Percentiles rank a stretch among this genome's conserved stretches.
phyloP scores from a whole-genome alignment of 352 stramenopile species.

The Pythium angustatum region DNA sequence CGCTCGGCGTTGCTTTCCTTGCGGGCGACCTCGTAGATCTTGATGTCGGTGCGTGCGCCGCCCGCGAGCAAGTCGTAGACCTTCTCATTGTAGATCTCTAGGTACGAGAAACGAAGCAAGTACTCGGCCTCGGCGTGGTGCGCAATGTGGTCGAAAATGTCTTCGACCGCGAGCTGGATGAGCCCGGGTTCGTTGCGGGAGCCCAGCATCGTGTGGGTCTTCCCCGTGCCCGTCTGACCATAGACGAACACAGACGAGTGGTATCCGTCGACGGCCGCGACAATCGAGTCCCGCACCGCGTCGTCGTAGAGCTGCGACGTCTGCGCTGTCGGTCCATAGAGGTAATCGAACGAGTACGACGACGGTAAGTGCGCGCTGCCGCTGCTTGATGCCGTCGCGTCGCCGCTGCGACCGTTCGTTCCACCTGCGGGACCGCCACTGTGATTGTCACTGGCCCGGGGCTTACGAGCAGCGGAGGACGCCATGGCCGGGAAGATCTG shows the following conservation, averaged over 20 bases:
- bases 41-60: constrained; percentile 64
- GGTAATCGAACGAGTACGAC: constrained; percentile 86
- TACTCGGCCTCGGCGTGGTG: constrained; percentile 59
- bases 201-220: constrained; percentile 85
- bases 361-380: constrained; percentile 47
- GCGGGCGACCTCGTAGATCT: constrained; percentile 71
- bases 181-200: constrained; percentile 60
- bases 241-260: constrained; percentile 91
- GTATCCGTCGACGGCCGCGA: constrained; percentile 73
- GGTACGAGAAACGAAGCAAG: constrained; percentile 90
- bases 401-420: constrained; percentile 4
- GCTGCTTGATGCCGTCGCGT: constrained; percentile 4
- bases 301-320: constrained; percentile 87
- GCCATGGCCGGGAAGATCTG: constrained; percentile 78
- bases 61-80: constrained; percentile 94
- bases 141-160: constrained; percentile 87
- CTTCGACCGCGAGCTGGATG: constrained; percentile 82
- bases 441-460: constrained; percentile 24
- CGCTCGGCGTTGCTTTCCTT: constrained; percentile 31
- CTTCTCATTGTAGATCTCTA: constrained; percentile 99
- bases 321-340: constrained; percentile 69
- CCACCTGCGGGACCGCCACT: constrained; percentile 29
- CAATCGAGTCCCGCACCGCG: constrained; percentile 73
- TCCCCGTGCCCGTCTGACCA: constrained; percentile 89
- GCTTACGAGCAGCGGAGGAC: constrained; percentile 11